Percentiles rank a stretch among this genome's conserved stretches.
Conservation (phyloP, 208 protist genomes). For the Acanthamoeba lenticulata region DNA sequence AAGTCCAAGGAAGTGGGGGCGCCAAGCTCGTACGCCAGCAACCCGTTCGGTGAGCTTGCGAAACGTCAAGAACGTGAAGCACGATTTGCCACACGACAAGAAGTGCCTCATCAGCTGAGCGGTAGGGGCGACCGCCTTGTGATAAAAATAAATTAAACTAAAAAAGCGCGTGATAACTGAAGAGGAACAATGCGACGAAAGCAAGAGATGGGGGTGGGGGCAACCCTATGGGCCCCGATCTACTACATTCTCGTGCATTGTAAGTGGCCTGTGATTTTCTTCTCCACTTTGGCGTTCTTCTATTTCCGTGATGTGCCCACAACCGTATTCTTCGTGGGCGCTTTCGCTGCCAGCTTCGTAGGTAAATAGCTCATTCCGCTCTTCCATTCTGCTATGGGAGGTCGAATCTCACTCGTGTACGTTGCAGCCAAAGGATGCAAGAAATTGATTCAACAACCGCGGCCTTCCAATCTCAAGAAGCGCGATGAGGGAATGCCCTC, state of each 20-base stretch:
- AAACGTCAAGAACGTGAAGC: too few species aligned
- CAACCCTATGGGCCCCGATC: background rate
- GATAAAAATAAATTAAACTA: too few species aligned
- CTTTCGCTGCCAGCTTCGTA: background rate
- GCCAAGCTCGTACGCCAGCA: too few species aligned
- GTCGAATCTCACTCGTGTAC: background rate
- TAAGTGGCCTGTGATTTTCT: background rate
- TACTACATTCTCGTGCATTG: background rate
- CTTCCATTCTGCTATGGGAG: background rate
- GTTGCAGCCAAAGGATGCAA: background rate
- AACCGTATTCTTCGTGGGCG: background rate
- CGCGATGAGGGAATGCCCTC: background rate
- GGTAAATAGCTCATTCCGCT: background rate
- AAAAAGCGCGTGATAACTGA: too few species aligned
- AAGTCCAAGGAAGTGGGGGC: too few species aligned
- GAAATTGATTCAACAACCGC: background rate
- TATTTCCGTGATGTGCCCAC: background rate
- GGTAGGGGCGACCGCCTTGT: too few species aligned
- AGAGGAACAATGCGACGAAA: too few species aligned
- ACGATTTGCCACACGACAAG: too few species aligned
- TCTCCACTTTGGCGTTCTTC: background rate
- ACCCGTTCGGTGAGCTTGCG: too few species aligned
- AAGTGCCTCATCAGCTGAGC: too few species aligned
- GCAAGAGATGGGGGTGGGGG: too few species aligned
- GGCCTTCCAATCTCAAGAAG: background rate